phyloP scores from a whole-genome alignment of 2,329 filamentous ascomycete genomes.

The Sarocladium oryzae region DNA sequence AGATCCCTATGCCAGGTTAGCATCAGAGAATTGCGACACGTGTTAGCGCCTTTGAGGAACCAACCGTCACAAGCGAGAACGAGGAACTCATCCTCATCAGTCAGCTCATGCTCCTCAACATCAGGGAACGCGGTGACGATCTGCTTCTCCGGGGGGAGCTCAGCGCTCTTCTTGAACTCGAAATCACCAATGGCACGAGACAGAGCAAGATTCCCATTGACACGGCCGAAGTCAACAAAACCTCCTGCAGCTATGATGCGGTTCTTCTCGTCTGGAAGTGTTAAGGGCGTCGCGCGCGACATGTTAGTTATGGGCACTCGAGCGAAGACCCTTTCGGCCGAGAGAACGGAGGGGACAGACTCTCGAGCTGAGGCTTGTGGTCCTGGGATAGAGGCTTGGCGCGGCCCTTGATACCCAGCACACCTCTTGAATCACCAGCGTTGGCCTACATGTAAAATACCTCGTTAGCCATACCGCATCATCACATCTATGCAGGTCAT shows the following conservation, averaged over 20 bases:
- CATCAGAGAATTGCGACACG: background rate
- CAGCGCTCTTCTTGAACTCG: constrained; percentile 98
- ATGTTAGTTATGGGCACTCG: constrained; percentile 2
- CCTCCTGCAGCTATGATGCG: constrained; percentile 93
- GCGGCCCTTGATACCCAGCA: constrained; percentile 91
- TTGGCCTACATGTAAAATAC: constrained; percentile 66
- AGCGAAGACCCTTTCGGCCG: constrained; percentile 1
- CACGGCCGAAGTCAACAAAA: constrained; percentile 96
- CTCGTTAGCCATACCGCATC: background rate
- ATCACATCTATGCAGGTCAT: background rate
- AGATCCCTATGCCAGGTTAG: constrained; percentile 64
- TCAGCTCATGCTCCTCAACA: constrained; percentile 83
- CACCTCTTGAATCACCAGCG: constrained; percentile 90
- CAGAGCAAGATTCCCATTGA: constrained; percentile 94
- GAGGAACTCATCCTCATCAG: constrained; percentile 90
- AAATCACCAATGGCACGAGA: constrained; percentile 98
- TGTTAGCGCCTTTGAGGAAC: constrained; percentile 22
- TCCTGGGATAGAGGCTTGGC: constrained; percentile 98
- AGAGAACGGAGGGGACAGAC: constrained; percentile 39
- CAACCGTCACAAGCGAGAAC: constrained; percentile 88
- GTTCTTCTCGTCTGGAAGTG: constrained; percentile 74
- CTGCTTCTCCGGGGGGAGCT: constrained; percentile 94
- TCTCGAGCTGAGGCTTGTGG: constrained; percentile 98
- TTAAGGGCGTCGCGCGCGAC: background rate
- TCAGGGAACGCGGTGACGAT: constrained; percentile 97